A percentile compares a stretch with the other conserved stretches of the same genome.
phyloP scores from a whole-genome alignment of 169 alveolate species.

The Eimeria falciformis region DNA sequence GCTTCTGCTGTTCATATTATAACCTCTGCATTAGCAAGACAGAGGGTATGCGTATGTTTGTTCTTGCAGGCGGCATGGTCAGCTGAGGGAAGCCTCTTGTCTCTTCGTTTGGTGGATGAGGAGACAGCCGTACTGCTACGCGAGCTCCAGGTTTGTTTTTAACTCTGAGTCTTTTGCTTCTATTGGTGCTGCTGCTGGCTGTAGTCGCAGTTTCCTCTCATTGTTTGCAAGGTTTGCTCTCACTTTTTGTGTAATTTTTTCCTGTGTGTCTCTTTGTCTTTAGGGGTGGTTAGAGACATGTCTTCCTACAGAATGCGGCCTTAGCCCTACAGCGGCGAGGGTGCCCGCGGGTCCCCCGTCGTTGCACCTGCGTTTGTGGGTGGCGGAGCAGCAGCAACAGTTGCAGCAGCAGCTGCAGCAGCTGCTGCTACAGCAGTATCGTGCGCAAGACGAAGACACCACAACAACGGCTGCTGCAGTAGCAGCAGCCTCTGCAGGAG shows the following conservation, averaged over 20 bases:
- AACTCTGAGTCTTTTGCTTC: not conserved
- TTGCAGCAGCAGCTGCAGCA: slow-evolving; percentile 34
- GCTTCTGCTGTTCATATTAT: not conserved
- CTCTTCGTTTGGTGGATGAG: not conserved
- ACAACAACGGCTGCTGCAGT: not conserved
- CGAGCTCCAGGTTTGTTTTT: slow-evolving; percentile 30
- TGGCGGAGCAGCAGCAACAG: slow-evolving; percentile 30
- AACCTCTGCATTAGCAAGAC: too few relatives aligned
- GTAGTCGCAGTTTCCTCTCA: not conserved
- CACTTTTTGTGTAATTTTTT: not conserved
- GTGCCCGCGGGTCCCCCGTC: slow-evolving; percentile 36
- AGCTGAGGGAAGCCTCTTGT: slow-evolving; percentile 33
- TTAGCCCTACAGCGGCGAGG: slow-evolving; percentile 17
- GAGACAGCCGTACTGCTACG: not conserved
- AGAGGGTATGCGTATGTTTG: not conserved
- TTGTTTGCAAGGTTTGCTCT: not conserved
- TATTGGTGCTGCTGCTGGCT: not conserved
- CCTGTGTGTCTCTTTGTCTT: slow-evolving; percentile 1
- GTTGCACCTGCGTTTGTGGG: slow-evolving; percentile 8
- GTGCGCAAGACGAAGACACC: slow-evolving; percentile 11
- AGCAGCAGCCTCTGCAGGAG: slow-evolving; percentile 15
- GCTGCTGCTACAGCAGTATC: slow-evolving; percentile 21
- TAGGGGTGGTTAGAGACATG: slow-evolving; percentile 24
- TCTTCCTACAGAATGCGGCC: slow-evolving; percentile 6
- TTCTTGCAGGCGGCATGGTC: slow-evolving; percentile 14